Evolutionary conservation across 331 rosid species (phyloP).

Genomic region (Acacia concinna): DNA sequence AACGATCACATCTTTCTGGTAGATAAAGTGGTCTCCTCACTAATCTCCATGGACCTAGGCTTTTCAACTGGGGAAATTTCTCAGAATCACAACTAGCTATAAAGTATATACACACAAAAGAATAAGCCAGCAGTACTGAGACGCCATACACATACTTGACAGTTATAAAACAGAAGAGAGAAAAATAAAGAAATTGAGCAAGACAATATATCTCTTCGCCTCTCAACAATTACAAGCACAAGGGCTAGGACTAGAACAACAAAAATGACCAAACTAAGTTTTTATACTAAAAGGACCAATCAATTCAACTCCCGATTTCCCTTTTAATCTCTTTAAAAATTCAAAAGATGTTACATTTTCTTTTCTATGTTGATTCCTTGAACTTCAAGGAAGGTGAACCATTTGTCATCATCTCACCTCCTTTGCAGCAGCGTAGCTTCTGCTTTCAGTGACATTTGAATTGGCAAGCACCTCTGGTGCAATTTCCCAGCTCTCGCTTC

Average conservation of each 20-base stretch:
- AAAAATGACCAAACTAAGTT: conserved; percentile 35
- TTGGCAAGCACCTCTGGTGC: conserved; percentile 60
- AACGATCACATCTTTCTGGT: neutral
- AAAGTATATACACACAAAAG: conserved; percentile 37
- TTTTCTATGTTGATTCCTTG: conserved; percentile 36
- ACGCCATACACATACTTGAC: conserved; percentile 29
- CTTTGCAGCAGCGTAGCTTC: conserved; percentile 53
- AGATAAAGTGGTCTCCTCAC: neutral
- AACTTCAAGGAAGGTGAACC: conserved; percentile 34
- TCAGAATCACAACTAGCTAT: conserved; percentile 37
- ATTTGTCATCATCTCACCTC: conserved; percentile 46
- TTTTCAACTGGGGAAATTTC: conserved; percentile 6
- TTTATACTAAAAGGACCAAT: conserved; percentile 34
- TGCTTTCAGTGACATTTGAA: conserved; percentile 63
- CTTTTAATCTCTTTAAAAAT: conserved; percentile 8
- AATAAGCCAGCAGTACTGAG: conserved; percentile 32
- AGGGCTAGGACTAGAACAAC: conserved; percentile 36
- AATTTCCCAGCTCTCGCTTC: conserved; percentile 90
- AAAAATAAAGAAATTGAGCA: neutral
- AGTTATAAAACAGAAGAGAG: neutral
- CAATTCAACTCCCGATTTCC: conserved; percentile 30
- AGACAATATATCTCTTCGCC: conserved; percentile 24
- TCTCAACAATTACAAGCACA: conserved; percentile 29
- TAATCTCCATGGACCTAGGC: neutral
- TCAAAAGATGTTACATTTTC: conserved; percentile 28